Evolutionary conservation across 257 asterid genomes (phyloP).

Genomic region (Parsonsia alboflavescens): DNA sequence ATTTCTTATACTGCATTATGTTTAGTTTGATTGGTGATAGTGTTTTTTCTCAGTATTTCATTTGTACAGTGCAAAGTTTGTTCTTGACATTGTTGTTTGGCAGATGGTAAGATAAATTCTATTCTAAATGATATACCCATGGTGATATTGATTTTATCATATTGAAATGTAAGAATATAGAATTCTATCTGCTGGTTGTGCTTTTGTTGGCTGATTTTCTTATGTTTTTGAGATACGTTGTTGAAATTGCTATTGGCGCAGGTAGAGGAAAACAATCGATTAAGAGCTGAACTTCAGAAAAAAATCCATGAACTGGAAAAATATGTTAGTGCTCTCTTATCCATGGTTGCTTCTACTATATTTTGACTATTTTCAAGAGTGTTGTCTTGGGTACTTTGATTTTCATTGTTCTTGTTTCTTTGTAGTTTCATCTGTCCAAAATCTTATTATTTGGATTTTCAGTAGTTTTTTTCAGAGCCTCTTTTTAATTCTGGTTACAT

Average conservation of each 20-base stretch:
- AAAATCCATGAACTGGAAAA: slow-evolving; percentile 64
- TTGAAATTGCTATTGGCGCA: slow-evolving; percentile 33
- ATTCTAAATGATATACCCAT: not conserved
- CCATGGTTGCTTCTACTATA: not conserved
- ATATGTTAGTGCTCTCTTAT: slow-evolving; percentile 51
- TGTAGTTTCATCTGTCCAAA: not conserved
- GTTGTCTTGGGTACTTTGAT: not conserved
- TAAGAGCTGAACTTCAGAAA: slow-evolving; percentile 77
- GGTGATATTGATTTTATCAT: slow-evolving; percentile 9
- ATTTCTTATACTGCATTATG: not conserved
- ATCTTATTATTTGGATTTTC: not conserved
- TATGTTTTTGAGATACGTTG: slow-evolving; percentile 3
- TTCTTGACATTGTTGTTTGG: not conserved
- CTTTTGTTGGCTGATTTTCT: not conserved
- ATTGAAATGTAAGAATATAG: slow-evolving; percentile 13
- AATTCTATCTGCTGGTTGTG: not conserved
- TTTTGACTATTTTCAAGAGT: not conserved
- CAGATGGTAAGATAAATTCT: not conserved
- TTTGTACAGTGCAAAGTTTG: not conserved
- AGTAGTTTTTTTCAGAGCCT: not conserved
- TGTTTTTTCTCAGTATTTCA: not conserved
- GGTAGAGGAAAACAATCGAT: slow-evolving; percentile 89
- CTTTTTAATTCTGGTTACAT: not conserved
- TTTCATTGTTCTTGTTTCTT: not conserved
- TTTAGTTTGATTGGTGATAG: not conserved